Conservation (phyloP, 345 rosid genomes). For the Gossypium australe region DNA sequence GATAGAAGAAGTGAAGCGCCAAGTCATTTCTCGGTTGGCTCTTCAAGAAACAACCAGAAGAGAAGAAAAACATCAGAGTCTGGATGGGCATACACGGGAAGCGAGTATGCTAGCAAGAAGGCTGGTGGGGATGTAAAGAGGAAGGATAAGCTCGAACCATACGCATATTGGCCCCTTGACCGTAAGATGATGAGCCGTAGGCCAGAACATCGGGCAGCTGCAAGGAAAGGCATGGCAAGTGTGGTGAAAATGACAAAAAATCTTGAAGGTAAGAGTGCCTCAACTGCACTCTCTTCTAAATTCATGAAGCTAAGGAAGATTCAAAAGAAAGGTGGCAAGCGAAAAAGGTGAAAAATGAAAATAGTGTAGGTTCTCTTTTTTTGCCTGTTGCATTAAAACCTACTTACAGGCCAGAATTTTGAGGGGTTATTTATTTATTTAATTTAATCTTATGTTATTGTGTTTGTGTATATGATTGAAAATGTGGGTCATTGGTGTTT, state of each 20-base stretch:
- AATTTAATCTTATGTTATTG: not conserved
- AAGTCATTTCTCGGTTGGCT: conserved; percentile 35
- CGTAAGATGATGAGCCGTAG: conserved; percentile 95
- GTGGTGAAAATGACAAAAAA: conserved; percentile 71
- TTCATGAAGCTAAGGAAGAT: conserved; percentile 23
- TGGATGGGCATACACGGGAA: conserved; percentile 89
- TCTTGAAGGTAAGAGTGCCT: conserved; percentile 75
- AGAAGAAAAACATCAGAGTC: conserved; percentile 61
- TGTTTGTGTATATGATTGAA: not conserved
- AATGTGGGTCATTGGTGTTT: not conserved
- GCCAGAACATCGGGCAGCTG: conserved; percentile 82
- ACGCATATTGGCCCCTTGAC: conserved; percentile 97
- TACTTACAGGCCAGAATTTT: not conserved
- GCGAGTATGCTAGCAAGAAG: conserved; percentile 67
- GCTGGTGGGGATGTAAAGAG: conserved; percentile 78
- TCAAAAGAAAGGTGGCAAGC: conserved; percentile 42
- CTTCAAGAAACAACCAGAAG: conserved; percentile 60
- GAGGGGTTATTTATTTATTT: not conserved
- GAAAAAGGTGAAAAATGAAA: conserved; percentile 18
- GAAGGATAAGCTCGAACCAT: conserved; percentile 87
- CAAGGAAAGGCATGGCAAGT: conserved; percentile 81
- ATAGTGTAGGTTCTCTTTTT: not conserved
- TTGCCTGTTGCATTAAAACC: not conserved
- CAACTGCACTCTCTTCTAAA: conserved; percentile 42
- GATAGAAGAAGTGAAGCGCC: conserved; percentile 59